Evolutionary conservation across 306 rosid species (phyloP).

Genomic region (Vigna unguiculata): DNA sequence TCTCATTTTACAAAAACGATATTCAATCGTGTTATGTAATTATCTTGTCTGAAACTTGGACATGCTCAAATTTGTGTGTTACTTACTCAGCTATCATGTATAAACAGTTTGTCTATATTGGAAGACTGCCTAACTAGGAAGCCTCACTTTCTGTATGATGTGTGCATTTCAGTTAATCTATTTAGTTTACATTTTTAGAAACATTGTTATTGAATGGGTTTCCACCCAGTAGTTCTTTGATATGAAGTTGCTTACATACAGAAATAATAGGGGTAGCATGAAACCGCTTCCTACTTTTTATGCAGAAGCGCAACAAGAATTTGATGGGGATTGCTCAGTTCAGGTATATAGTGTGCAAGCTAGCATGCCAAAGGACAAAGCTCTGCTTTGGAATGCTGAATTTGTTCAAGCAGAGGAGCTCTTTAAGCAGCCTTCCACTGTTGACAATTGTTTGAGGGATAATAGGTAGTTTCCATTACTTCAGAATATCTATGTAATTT

Average conservation of each 20-base stretch:
- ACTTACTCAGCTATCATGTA: conserved; percentile 7
- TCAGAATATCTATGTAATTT: conserved; percentile 23
- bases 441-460: conserved; percentile 89
- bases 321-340: conserved; percentile 82
- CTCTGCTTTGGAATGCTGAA: conserved; percentile 90
- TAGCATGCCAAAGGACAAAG: conserved; percentile 90
- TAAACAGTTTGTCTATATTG: conserved; percentile 19
- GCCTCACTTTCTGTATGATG: conserved; percentile 16
- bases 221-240: conserved; percentile 14
- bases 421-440: conserved; percentile 74
- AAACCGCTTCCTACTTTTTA: conserved; percentile 38
- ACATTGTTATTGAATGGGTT: conserved; percentile 26
- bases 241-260: conserved; percentile 20
- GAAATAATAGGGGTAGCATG: conserved; percentile 33
- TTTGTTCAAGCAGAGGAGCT: conserved; percentile 95
- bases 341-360: conserved; percentile 95
- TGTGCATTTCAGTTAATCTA: conserved; percentile 22
- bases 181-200: conserved; percentile 10
- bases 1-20: conserved; percentile 26
- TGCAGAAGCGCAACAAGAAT: conserved; percentile 88
- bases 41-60: conserved; percentile 3
- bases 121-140: conserved; percentile 15
- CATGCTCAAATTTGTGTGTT: conserved; percentile 19
- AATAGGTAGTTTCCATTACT: conserved; percentile 63
- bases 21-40: conserved; percentile 14